Evolutionary conservation across 805 yeast species (phyloP).

Genomic region (Wickerhamomyces chaumierensis): DNA sequence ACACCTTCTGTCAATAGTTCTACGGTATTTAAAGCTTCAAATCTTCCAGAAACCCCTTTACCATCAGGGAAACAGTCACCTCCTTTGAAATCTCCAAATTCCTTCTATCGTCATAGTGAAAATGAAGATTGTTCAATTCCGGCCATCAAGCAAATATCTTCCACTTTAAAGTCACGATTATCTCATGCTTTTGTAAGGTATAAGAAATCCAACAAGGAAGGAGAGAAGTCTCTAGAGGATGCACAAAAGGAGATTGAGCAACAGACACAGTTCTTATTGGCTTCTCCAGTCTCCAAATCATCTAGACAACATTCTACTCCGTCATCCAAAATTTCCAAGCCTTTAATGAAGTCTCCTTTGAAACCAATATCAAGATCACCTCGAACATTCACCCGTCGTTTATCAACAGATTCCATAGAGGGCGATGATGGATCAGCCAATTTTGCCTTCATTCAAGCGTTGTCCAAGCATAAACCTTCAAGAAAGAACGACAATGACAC

Average conservation of each 20-base stretch:
- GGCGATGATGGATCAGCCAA: slow-evolving; percentile 25
- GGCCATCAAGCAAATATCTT: slow-evolving; percentile 29
- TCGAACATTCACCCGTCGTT: slow-evolving; percentile 4
- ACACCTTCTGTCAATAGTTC: slow-evolving; percentile 12
- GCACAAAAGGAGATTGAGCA: slow-evolving; percentile 5
- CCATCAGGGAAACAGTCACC: slow-evolving; percentile 3
- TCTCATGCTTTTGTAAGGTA: slow-evolving; percentile 30
- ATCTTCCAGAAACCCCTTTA: slow-evolving; percentile 18
- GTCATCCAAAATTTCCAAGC: slow-evolving; percentile 1
- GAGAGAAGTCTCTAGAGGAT: slow-evolving; percentile 14
- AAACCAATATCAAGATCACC: slow-evolving; percentile 5
- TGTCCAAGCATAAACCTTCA: slow-evolving; percentile 22
- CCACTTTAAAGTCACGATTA: slow-evolving; percentile 27
- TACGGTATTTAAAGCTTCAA: slow-evolving; percentile 7
- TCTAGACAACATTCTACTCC: not conserved
- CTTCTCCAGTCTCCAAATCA: slow-evolving; percentile 16
- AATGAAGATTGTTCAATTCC: slow-evolving; percentile 20
- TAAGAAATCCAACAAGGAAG: slow-evolving; percentile 20
- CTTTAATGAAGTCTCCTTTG: slow-evolving; percentile 2
- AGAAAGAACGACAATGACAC: slow-evolving; percentile 9
- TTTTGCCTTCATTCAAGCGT: slow-evolving; percentile 27
- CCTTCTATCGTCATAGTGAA: slow-evolving; percentile 1
- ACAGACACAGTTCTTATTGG: slow-evolving; percentile 9
- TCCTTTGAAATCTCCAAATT: slow-evolving; percentile 19
- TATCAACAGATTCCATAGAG: slow-evolving; percentile 11